Evolutionary conservation across 2,329 filamentous ascomycete genomes (phyloP).

Genomic region (Xylaria sp.): DNA sequence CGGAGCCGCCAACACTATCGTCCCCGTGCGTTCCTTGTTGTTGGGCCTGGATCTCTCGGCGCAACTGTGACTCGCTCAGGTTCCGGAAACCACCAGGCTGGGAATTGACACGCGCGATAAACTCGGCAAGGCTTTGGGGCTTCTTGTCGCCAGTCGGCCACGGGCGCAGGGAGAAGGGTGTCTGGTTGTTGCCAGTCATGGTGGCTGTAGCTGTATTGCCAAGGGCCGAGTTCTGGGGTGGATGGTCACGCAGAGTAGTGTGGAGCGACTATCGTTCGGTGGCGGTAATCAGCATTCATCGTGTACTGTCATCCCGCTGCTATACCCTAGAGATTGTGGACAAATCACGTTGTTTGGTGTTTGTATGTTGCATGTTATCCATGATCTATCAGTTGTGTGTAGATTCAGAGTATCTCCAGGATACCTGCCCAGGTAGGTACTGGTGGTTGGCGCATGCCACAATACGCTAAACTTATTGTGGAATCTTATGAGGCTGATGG

Average conservation of each 20-base stretch:
- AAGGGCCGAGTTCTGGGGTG: slow-evolving; percentile 5
- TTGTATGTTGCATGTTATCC: neutral
- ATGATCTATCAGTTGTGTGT: neutral
- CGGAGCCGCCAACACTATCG: slow-evolving; percentile 56
- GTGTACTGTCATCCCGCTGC: neutral
- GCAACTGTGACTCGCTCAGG: slow-evolving; percentile 78
- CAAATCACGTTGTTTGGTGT: neutral
- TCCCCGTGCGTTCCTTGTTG: slow-evolving; percentile 54
- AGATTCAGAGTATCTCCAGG: neutral
- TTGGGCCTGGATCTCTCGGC: slow-evolving; percentile 69
- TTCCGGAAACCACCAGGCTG: slow-evolving; percentile 85
- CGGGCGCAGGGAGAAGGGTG: slow-evolving; percentile 70
- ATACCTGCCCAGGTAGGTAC: neutral
- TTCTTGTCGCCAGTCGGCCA: slow-evolving; percentile 68
- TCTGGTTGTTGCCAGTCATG: slow-evolving; percentile 41
- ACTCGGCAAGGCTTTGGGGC: slow-evolving; percentile 72
- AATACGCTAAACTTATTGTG: neutral
- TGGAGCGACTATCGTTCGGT: neutral
- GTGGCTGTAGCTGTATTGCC: slow-evolving; percentile 9
- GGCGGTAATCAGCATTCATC: neutral
- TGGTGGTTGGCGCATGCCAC: neutral
- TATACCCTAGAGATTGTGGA: neutral
- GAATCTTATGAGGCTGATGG: neutral
- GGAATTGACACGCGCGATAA: slow-evolving; percentile 80
- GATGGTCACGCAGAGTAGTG: neutral